Percentiles rank a stretch among this genome's conserved stretches.
Evolutionary conservation across 768 basidiomycete genomes (phyloP).

Genomic region (Lentinula sp.): DNA sequence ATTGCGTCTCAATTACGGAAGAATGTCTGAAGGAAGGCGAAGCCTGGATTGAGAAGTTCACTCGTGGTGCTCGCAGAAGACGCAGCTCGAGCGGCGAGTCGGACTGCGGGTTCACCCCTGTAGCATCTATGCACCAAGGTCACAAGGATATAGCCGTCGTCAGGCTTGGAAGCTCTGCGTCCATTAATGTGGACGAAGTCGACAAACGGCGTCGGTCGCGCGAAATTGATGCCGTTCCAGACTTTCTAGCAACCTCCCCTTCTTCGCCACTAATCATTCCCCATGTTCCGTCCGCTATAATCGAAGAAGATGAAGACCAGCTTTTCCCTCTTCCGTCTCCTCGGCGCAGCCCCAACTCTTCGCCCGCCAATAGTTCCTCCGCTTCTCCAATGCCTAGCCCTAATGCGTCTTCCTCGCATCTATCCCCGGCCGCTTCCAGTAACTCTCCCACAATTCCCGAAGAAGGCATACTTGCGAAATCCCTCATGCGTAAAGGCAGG

Average conservation of each 20-base stretch:
- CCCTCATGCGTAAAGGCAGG: conserved; percentile 4
- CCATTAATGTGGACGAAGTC: conserved; percentile 58
- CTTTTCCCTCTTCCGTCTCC: conserved; percentile 59
- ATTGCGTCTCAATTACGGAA: conserved; percentile 57
- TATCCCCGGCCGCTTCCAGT: conserved; percentile 2
- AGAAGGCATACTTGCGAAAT: conserved; percentile 4
- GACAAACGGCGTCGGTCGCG: conserved; percentile 48
- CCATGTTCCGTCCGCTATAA: conserved; percentile 29
- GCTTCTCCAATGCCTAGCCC: conserved; percentile 24
- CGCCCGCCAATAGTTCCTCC: conserved; percentile 27
- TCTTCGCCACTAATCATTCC: not conserved
- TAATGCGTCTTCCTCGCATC: conserved; percentile 20
- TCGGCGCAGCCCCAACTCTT: conserved; percentile 42
- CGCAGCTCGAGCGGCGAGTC: conserved; percentile 36
- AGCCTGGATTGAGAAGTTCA: conserved; percentile 58
- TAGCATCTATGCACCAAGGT: conserved; percentile 11
- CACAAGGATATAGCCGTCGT: conserved; percentile 10
- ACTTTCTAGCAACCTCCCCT: not conserved
- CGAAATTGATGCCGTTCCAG: conserved; percentile 20
- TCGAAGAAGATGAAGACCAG: conserved; percentile 52
- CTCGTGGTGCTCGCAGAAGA: conserved; percentile 55
- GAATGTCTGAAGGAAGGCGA: conserved; percentile 48
- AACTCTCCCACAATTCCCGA: conserved; percentile 6
- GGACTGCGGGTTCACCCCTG: conserved; percentile 21
- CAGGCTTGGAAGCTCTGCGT: conserved; percentile 16